Evolutionary conservation across 345 rosid species (phyloP).

Genomic region (Salix dunnii): DNA sequence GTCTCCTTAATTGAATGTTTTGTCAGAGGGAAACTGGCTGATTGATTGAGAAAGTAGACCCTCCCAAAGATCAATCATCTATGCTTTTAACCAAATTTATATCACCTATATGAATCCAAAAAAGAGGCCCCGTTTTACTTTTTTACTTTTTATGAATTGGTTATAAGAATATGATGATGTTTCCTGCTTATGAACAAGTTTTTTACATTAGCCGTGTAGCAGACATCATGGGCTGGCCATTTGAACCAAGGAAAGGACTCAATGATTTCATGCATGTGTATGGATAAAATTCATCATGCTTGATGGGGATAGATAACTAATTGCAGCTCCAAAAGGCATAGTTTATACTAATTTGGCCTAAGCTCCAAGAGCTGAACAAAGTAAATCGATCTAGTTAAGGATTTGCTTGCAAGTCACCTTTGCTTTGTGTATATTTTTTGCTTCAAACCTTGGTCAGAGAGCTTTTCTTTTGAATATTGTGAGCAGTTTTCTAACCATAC

Average conservation of each 20-base stretch:
- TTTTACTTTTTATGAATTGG: neutral
- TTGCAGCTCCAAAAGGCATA: neutral
- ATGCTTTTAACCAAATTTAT: constrained; percentile 1
- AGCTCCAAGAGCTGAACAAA: neutral
- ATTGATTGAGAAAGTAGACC: neutral
- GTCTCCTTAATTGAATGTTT: neutral
- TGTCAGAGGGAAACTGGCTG: neutral
- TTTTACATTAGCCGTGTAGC: neutral
- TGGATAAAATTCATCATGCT: neutral
- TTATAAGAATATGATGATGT: too few relatives aligned
- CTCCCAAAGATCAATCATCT: neutral
- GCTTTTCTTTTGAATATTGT: neutral
- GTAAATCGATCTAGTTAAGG: neutral
- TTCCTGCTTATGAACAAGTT: too few relatives aligned
- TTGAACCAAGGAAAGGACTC: neutral
- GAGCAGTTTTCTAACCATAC: too few relatives aligned
- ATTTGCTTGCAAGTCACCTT: neutral
- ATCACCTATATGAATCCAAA: neutral
- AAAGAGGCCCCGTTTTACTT: neutral
- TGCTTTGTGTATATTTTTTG: too few relatives aligned
- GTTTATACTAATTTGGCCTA: neutral
- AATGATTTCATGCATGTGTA: neutral
- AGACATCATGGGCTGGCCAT: neutral
- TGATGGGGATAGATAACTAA: neutral
- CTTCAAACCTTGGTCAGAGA: neutral